Conservation (phyloP, 2,329 filamentous ascomycete genomes). For the Helotiales sp. region DNA sequence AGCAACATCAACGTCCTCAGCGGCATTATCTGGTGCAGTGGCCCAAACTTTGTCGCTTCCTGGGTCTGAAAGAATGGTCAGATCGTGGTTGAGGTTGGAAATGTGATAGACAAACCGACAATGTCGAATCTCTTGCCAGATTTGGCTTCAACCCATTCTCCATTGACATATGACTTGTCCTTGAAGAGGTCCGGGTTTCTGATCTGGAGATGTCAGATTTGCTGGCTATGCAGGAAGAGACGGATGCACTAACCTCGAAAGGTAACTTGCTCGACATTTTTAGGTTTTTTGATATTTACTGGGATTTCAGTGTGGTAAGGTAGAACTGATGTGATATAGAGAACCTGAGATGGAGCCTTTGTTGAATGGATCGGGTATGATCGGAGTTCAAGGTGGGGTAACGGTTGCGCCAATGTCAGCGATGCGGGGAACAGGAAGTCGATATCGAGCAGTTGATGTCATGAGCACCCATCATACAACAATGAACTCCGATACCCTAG, state of each 20-base stretch:
- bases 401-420: background rate
- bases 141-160: conserved; percentile 55
- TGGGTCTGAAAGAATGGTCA: conserved; percentile 42
- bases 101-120: conserved; percentile 40
- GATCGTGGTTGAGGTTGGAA: background rate
- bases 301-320: background rate
- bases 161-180: conserved; percentile 52
- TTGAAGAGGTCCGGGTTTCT: conserved; percentile 55
- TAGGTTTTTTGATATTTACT: background rate
- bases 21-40: conserved; percentile 42
- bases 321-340: no score
- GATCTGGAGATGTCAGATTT: conserved; percentile 39
- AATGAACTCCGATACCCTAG: background rate
- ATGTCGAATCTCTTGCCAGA: conserved; percentile 59
- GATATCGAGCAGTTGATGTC: background rate
- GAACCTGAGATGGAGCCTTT: background rate
- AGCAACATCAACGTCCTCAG: conserved; percentile 60
- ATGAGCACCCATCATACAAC: background rate
- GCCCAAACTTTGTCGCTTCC: conserved; percentile 43
- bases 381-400: conserved; percentile 1
- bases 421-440: background rate
- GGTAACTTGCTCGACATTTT: conserved; percentile 12
- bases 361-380: background rate
- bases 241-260: conserved; percentile 8
- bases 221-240: background rate